phyloP scores from a whole-genome alignment of 2,329 filamentous ascomycete genomes.

The Fusarium luffae region DNA sequence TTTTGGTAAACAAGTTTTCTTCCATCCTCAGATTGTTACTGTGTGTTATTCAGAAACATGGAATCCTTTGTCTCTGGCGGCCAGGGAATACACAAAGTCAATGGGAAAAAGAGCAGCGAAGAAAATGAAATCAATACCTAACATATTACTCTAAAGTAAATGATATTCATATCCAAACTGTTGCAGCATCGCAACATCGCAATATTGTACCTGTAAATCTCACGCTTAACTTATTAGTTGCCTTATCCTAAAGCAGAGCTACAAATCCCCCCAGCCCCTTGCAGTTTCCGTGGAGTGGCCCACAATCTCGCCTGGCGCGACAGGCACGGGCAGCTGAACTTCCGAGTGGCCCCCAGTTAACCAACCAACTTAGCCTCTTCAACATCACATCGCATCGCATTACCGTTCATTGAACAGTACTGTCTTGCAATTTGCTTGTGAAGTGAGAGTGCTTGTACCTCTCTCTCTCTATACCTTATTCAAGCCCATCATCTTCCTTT shows the following conservation, averaged over 20 bases:
- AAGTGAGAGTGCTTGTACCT: conserved; percentile 41
- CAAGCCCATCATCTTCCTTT: conserved; percentile 38
- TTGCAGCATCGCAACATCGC: background rate
- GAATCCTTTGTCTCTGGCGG: background rate
- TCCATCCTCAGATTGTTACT: background rate
- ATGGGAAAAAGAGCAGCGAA: background rate
- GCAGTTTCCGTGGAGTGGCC: conserved; percentile 5
- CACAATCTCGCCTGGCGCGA: conserved; percentile 34
- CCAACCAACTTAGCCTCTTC: conserved; percentile 47
- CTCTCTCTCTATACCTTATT: conserved; percentile 16
- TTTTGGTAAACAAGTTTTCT: background rate
- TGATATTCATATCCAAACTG: background rate
- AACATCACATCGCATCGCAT: conserved; percentile 41
- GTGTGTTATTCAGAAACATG: background rate
- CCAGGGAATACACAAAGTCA: background rate
- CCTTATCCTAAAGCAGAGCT: conserved; percentile 33
- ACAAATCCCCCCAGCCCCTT: background rate
- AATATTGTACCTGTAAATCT: background rate
- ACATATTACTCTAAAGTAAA: background rate
- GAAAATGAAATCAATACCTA: background rate
- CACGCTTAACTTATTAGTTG: background rate
- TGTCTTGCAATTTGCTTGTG: conserved; percentile 17
- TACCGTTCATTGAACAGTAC: conserved; percentile 21
- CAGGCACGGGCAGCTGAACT: conserved; percentile 32
- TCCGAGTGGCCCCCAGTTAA: conserved; percentile 27